These are phyloP conservation scores for Scopulariopsis brevicaulis DNA, from an alignment of 2,329 filamentous ascomycete species.

Conservation along the genomic window DNA sequence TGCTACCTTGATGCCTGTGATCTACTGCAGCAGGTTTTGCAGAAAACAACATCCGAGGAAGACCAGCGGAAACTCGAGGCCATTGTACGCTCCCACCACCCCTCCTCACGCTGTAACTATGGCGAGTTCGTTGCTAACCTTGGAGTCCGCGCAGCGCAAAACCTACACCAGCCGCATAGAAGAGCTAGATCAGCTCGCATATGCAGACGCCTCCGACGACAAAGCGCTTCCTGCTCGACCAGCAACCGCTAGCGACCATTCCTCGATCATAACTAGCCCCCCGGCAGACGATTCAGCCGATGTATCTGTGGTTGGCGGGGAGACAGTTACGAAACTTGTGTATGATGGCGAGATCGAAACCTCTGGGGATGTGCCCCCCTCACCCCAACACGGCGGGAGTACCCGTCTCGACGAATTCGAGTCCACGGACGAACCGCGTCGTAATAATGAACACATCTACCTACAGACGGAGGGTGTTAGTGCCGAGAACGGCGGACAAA, in stretches of 20 bases:
- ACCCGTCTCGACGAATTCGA: not conserved
- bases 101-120: not conserved
- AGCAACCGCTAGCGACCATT: constrained; percentile 34
- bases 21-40: constrained; percentile 77
- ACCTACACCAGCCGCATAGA: constrained; percentile 87
- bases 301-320: constrained; percentile 33
- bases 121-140: not conserved
- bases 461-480: not conserved
- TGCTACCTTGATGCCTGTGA: constrained; percentile 88
- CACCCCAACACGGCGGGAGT: not conserved
- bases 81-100: constrained; percentile 49
- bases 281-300: constrained; percentile 33
- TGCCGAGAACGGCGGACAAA: not conserved
- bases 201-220: constrained; percentile 36
- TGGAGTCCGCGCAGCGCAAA: constrained; percentile 45
- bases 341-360: constrained; percentile 22
- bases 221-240: constrained; percentile 68
- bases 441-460: not conserved
- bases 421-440: not conserved
- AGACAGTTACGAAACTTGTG: constrained; percentile 35
- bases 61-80: constrained; percentile 85
- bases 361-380: not conserved
- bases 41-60: constrained; percentile 71
- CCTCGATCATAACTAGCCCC: constrained; percentile 26
- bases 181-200: constrained; percentile 66